Base-by-base conservation (phyloP, 2,329 filamentous ascomycete genomes). In the Rhynchosporium agropyri region DNA sequence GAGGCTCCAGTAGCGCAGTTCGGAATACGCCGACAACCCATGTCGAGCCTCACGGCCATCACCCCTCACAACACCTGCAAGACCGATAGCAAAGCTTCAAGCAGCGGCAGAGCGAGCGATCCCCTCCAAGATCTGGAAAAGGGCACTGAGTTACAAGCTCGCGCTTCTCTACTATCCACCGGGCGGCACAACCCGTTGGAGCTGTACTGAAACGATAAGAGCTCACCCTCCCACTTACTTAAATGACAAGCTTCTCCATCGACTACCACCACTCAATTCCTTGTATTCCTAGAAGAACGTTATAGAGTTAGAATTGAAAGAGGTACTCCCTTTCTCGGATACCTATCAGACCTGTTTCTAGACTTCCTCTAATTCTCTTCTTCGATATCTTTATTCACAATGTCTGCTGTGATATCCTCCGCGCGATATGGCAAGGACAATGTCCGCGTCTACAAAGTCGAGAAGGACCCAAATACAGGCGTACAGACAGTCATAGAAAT, bases 361-460 rank as follows among this genome's bases (percentile, higher is more conserved):
- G 56, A 40, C n/a, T 49, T 43, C 26, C 6, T 29, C 26, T 45
- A 36, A 20, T 10, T 40, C 20, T 9, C n/a, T 38, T 42, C 38
- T 15, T 10, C 20, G 3, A 12, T 28, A 4, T 13, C 20, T 12
- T 33, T 40, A 57, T 40, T 46, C 20, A 38, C 57, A 56, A 63
- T 63, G 61, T 58, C 61, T 58, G 59, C 63, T 20, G 56, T 59
- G 33, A 56, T 67, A 26, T 80, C 83, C 64, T 79, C 84, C 72
- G 90, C 90, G 72, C 87, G 88, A 75, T 94, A 93, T 76, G 90
- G 90, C 80, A 94, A 99, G 86, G 95, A 98, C 85, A 98, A 99
- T 81, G 89, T 99, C 83, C 93, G 95, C 74, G 87, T 99, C 73
- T 96, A 90, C 86, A 99, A 99, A 79, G 92, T 97, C 73, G 84